Conservation (phyloP, 257 asterid species). For the Cruciata laevipes region DNA sequence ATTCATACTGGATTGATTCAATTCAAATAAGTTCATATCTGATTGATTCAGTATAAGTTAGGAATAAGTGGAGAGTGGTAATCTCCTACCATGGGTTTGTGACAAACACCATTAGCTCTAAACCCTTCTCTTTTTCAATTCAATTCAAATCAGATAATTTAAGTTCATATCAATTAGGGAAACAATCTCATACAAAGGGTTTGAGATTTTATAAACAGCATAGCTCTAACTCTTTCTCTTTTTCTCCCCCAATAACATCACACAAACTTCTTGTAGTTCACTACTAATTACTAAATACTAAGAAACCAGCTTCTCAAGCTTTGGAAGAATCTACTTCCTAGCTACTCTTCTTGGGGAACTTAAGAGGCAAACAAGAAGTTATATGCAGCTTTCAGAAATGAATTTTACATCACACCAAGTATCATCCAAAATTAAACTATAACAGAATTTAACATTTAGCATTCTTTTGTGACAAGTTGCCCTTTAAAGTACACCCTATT, state of each 20-base stretch:
- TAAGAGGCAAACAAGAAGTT: neutral
- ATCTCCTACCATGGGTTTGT: too few relatives aligned
- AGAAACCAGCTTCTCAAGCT: neutral
- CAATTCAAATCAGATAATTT: too few relatives aligned
- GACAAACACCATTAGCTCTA: too few relatives aligned
- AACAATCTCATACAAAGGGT: too few relatives aligned
- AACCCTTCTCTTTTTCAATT: too few relatives aligned
- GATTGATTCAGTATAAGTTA: too few relatives aligned
- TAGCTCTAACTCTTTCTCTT: neutral
- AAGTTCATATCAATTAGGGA: too few relatives aligned
- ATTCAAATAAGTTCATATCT: too few relatives aligned
- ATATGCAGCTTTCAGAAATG: slow-evolving; percentile 3
- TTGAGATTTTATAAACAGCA: too few relatives aligned
- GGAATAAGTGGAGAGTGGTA: too few relatives aligned
- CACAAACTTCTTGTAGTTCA: neutral
- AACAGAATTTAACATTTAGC: neutral
- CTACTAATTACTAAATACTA: neutral
- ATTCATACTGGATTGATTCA: too few relatives aligned
- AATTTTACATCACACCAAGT: neutral
- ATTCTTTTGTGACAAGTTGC: neutral
- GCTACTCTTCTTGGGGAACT: slow-evolving; percentile 1
- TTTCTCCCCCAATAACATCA: slow-evolving; percentile 1
- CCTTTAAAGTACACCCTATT: neutral
- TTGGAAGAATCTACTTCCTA: slow-evolving; percentile 4
- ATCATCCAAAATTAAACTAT: neutral